phyloP scores from a whole-genome alignment of 208 protist species.

The Eutreptiella sp. region DNA sequence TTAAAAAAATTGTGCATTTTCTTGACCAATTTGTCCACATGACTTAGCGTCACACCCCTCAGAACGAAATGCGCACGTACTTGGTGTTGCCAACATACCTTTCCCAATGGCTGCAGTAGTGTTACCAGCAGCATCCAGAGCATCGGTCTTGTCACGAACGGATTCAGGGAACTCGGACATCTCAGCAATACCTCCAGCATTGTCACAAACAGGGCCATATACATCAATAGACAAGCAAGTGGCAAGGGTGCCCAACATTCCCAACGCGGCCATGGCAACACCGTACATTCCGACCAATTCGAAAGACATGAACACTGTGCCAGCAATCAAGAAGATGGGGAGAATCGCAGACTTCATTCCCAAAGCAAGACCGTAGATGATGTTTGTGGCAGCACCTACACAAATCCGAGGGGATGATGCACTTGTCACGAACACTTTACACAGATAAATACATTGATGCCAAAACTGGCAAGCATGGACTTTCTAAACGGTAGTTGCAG shows the following conservation, averaged over 20 bases:
- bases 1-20: no score
- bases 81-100: no score
- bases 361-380: slow-evolving; percentile 57
- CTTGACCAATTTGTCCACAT: no score
- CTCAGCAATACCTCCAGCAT: slow-evolving; percentile 65
- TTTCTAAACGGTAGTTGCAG: no score
- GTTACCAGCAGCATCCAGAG: slow-evolving; percentile 88
- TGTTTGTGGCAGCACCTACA: slow-evolving; percentile 37
- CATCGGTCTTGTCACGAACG: slow-evolving; percentile 62
- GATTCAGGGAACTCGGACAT: slow-evolving; percentile 23
- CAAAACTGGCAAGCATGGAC: no score
- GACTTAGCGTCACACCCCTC: no score
- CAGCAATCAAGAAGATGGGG: slow-evolving; percentile 46
- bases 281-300: slow-evolving; percentile 43
- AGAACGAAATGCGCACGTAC: no score
- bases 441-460: no score
- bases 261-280: slow-evolving; percentile 59
- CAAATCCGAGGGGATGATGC: no score
- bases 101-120: slow-evolving; percentile 92
- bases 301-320: slow-evolving; percentile 32
- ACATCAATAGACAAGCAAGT: slow-evolving; percentile 54
- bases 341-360: slow-evolving; percentile 54
- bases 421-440: no score
- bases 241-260: slow-evolving; percentile 51
- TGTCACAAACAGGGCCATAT: slow-evolving; percentile 62